A percentile compares a stretch with the other conserved stretches of the same genome.
Evolutionary conservation across 2,329 filamentous ascomycete species (phyloP).

Genomic region (Penicillium palitans): DNA sequence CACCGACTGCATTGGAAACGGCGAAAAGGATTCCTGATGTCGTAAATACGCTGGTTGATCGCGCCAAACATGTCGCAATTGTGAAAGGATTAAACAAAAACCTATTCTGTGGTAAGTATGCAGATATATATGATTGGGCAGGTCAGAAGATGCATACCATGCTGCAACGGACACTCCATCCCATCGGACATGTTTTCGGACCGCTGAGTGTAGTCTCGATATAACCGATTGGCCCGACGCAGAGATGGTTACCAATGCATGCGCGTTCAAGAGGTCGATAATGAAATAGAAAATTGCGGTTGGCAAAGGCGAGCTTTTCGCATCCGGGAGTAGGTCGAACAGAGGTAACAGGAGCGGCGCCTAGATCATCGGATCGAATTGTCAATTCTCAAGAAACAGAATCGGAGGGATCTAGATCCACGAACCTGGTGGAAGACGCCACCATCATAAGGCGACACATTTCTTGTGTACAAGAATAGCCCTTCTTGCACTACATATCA

Average conservation of each 20-base stretch:
- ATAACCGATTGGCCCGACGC: slow-evolving; percentile 74
- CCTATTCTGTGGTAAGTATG: slow-evolving; percentile 47
- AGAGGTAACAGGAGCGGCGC: slow-evolving; percentile 87
- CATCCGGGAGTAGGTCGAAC: slow-evolving; percentile 81
- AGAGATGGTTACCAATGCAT: slow-evolving; percentile 76
- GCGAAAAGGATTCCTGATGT: slow-evolving; percentile 84
- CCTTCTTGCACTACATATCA: slow-evolving; percentile 78
- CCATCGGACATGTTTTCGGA: slow-evolving; percentile 73
- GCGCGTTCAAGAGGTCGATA: slow-evolving; percentile 78
- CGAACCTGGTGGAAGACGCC: slow-evolving; percentile 71
- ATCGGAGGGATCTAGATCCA: background rate
- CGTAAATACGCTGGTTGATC: slow-evolving; percentile 85
- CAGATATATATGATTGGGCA: background rate
- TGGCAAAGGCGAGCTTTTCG: slow-evolving; percentile 65
- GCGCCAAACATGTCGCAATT: slow-evolving; percentile 83
- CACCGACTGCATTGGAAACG: slow-evolving; percentile 74
- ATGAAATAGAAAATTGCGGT: slow-evolving; percentile 78
- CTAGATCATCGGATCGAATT: slow-evolving; percentile 42
- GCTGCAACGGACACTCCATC: slow-evolving; percentile 74
- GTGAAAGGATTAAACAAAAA: slow-evolving; percentile 96
- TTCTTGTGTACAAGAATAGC: slow-evolving; percentile 91
- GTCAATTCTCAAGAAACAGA: slow-evolving; percentile 10
- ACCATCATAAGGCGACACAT: slow-evolving; percentile 95
- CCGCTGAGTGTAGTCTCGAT: slow-evolving; percentile 76
- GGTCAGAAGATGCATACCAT: slow-evolving; percentile 55